Conservation (phyloP, 805 yeast species). For the Jamesozyma hellenica region DNA sequence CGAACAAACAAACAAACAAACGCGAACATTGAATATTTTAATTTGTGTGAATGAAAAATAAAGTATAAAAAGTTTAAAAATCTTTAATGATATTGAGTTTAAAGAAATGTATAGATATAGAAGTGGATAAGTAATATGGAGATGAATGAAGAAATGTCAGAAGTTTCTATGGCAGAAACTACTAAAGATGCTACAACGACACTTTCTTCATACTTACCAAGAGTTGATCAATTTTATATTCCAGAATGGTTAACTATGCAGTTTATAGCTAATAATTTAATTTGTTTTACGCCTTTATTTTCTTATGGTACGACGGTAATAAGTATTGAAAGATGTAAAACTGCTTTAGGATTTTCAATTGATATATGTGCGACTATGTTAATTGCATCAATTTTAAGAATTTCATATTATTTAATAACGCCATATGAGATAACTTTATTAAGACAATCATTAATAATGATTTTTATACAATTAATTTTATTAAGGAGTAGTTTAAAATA, state of each 20-base stretch:
- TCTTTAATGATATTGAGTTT: too few relatives aligned
- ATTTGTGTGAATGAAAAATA: too few relatives aligned
- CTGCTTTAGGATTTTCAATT: conserved; percentile 75
- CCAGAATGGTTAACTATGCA: conserved; percentile 46
- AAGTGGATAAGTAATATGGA: too few relatives aligned
- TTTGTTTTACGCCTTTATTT: conserved; percentile 73
- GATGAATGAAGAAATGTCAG: too few relatives aligned
- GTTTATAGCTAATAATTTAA: conserved; percentile 49
- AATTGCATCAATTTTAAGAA: conserved; percentile 60
- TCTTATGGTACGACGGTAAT: conserved; percentile 80
- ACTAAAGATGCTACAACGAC: conserved; percentile 11
- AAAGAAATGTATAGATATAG: too few relatives aligned
- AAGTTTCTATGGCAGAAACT: not conserved
- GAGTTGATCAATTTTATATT: conserved; percentile 35
- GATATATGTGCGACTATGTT: conserved; percentile 91
- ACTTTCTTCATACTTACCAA: conserved; percentile 26
- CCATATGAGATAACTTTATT: conserved; percentile 76
- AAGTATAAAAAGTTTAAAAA: too few relatives aligned
- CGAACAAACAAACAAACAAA: too few relatives aligned
- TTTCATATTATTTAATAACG: conserved; percentile 64
- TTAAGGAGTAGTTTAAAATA: conserved; percentile 53
- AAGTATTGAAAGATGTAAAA: conserved; percentile 50
- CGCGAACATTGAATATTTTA: too few relatives aligned
- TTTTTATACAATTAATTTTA: conserved; percentile 61
- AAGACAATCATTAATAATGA: conserved; percentile 76